These are phyloP conservation scores for Yamadazyma atlantica DNA, from an alignment of 1,139 yeast genomes.

Conservation along the genomic window DNA sequence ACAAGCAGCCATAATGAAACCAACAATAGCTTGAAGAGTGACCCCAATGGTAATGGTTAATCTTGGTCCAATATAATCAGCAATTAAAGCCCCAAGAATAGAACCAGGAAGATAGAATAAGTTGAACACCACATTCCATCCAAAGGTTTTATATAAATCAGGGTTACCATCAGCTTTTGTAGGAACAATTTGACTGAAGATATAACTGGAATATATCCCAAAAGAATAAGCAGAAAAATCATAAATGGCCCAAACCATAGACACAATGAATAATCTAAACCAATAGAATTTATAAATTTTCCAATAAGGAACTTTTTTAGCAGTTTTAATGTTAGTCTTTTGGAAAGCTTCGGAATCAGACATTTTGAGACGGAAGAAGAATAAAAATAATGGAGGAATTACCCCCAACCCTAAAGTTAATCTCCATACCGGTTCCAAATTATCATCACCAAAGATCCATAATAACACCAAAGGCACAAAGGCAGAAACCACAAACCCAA, in stretches of 20 bases:
- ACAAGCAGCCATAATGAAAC: conserved; percentile 81
- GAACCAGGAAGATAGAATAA: conserved; percentile 90
- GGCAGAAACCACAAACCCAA: conserved; percentile 80
- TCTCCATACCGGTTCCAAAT: conserved; percentile 87
- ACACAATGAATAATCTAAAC: conserved; percentile 70
- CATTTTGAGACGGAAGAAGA: conserved; percentile 74
- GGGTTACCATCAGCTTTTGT: conserved; percentile 29
- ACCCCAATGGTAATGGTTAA: conserved; percentile 72
- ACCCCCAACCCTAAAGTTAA: conserved; percentile 89
- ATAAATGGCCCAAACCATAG: conserved; percentile 86
- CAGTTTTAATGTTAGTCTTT: conserved; percentile 67
- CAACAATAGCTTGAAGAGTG: conserved; percentile 69
- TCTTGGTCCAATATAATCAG: conserved; percentile 92
- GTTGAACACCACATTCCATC: conserved; percentile 90
- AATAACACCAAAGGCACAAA: conserved; percentile 84
- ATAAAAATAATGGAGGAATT: conserved; percentile 78
- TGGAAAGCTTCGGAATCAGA: conserved; percentile 70
- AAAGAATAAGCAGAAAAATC: conserved; percentile 88
- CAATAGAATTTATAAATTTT: conserved; percentile 77
- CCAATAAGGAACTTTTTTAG: conserved; percentile 61
- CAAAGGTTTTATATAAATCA: conserved; percentile 72
- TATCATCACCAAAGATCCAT: conserved; percentile 74
- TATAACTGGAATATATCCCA: conserved; percentile 75
- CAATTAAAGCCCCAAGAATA: conserved; percentile 71
- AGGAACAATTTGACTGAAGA: conserved; percentile 60